Base-by-base conservation (phyloP, 1,139 yeast genomes). In the Suhomyces chickasaworum region DNA sequence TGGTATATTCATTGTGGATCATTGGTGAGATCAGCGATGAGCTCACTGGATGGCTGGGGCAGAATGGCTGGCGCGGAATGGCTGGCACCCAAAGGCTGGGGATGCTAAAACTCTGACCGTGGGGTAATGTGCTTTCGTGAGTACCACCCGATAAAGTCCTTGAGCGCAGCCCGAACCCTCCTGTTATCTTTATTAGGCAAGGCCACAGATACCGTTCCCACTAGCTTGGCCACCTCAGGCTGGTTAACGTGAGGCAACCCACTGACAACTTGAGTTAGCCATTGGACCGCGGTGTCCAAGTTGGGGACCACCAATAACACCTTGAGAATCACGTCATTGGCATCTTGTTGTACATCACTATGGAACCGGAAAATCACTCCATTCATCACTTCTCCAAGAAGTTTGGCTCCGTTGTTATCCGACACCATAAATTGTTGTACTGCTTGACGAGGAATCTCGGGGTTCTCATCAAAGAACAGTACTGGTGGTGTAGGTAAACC, bases 141-240 rank as follows among this genome's bases (percentile, higher is more conserved):
- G 64, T 89, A 91, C 89, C 96, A 87, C 46, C 78, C 80, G 34
- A 89, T 81, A 60, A 90, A 91, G 60, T 86, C 95, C 58, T 81
- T 78, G 45, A 90, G 68, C 42, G 86, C 77, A 5, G 81, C 70
- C 57, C 96, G 78, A 29, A 89, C 83, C 56, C 89, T 77, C 63
- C 95, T 79, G 61, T 75, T 83, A 65, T 89, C 95, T 57, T 81
- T 85, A 36, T 85, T 83, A 35, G 73, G 77, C 41, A 89, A 67
- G 0, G 96, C 88, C 10, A 73, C 73, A 13, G 76, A 73, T 4
- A 86, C 73, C 1, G 85, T 76, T 12, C 69, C 71, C 30, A 84
- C 60, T 53, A 89, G 71, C 58, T 83, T 85, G 37, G 70, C 67
- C 53, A 83, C 75, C 64, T 91, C 97, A 51, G 80, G 83, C 4